Percentiles rank a stretch among this genome's conserved stretches.
These are phyloP conservation scores for Dactylonectria macrodidyma DNA, from an alignment of 2,329 filamentous ascomycete genomes.

Conservation along the genomic window DNA sequence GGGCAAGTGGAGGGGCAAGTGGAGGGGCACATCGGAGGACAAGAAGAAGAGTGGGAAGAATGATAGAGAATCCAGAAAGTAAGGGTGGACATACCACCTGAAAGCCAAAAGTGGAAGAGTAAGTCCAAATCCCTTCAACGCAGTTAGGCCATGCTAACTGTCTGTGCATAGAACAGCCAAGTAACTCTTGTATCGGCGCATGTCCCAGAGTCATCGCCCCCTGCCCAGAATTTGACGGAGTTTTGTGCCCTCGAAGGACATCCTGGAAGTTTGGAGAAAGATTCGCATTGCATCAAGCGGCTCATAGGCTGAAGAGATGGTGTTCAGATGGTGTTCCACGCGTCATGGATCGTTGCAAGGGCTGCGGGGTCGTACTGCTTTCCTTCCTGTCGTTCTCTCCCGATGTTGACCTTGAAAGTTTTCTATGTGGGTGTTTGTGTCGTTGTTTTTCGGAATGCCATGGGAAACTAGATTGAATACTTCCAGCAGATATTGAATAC, in stretches of 20 bases:
- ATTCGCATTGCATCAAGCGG: neutral
- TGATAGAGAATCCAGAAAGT: neutral
- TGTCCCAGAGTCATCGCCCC: too few relatives aligned
- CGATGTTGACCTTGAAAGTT: neutral
- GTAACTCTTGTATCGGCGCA: too few relatives aligned
- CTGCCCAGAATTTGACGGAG: neutral
- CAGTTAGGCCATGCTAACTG: neutral
- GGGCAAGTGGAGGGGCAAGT: neutral
- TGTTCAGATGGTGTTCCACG: neutral
- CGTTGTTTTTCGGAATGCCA: neutral
- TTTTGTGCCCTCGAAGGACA: neutral
- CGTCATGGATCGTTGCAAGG: neutral
- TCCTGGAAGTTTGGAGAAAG: neutral
- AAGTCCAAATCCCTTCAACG: neutral
- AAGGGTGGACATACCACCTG: neutral
- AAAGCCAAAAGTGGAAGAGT: neutral
- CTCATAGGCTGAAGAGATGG: neutral
- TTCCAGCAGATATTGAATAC: neutral
- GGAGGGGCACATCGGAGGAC: neutral
- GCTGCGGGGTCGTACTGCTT: neutral
- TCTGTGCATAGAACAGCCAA: neutral
- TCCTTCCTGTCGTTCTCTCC: neutral
- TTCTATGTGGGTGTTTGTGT: neutral
- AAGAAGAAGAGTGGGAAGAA: neutral
- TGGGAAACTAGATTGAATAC: constrained; percentile 4